A percentile compares a stretch with the other conserved stretches of the same genome.
phyloP scores from a whole-genome alignment of 306 rosid species.

The Carpinus fangiana region DNA sequence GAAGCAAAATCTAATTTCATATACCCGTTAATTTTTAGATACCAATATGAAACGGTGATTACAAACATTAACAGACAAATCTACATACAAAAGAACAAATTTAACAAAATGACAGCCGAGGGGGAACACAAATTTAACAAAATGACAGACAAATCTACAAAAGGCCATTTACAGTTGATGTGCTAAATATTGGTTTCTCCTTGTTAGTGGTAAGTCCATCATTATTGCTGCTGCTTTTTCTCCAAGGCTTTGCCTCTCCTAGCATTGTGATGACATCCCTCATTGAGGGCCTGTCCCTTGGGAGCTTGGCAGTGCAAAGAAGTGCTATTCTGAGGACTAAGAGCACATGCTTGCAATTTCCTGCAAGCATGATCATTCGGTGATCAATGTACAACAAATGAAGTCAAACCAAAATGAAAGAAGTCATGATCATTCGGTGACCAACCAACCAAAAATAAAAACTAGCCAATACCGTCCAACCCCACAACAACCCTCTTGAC shows the following conservation, averaged over 20 bases:
- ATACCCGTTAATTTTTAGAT: slow-evolving; percentile 32
- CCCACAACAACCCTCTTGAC: too few relatives aligned
- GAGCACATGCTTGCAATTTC: slow-evolving; percentile 83
- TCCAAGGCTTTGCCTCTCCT: slow-evolving; percentile 92
- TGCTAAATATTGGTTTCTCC: slow-evolving; percentile 56
- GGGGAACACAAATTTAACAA: neutral
- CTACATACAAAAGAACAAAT: slow-evolving; percentile 42
- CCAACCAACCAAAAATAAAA: too few relatives aligned
- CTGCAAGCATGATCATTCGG: too few relatives aligned
- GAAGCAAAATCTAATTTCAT: slow-evolving; percentile 28
- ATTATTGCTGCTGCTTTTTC: slow-evolving; percentile 70
- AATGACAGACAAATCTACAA: neutral
- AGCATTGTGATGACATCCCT: slow-evolving; percentile 93
- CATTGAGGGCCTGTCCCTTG: slow-evolving; percentile 93
- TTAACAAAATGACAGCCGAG: slow-evolving; percentile 7
- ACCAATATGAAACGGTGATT: slow-evolving; percentile 36
- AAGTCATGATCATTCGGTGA: too few relatives aligned
- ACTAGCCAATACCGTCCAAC: too few relatives aligned
- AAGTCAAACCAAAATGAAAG: too few relatives aligned
- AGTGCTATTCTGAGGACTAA: slow-evolving; percentile 84
- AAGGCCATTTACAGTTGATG: slow-evolving; percentile 68
- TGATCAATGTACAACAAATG: too few relatives aligned
- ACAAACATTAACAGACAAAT: slow-evolving; percentile 43
- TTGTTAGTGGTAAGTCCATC: slow-evolving; percentile 45
- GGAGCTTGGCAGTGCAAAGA: slow-evolving; percentile 85